phyloP scores from a whole-genome alignment of 306 rosid species.

The Trifolium repens region DNA sequence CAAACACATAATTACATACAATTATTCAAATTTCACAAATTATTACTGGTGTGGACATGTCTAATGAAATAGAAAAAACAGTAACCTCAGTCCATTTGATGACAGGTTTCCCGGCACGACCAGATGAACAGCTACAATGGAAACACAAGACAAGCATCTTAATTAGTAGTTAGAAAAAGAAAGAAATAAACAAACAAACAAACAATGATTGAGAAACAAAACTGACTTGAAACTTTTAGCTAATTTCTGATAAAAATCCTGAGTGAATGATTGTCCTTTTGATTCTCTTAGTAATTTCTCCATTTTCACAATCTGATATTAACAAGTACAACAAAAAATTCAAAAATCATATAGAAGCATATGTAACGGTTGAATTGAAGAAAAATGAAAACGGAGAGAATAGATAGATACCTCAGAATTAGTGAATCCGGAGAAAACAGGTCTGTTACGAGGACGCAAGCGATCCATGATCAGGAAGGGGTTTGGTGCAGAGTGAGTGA shows the following conservation, averaged over 20 bases:
- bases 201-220: conserved; percentile 5
- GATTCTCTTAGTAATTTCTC: conserved; percentile 61
- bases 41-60: not conserved
- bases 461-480: conserved; percentile 59
- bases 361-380: not conserved
- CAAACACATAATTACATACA: not conserved
- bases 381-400: not conserved
- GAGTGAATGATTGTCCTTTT: conserved; percentile 48
- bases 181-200: not conserved
- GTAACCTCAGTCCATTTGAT: conserved; percentile 81
- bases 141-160: conserved; percentile 5
- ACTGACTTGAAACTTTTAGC: conserved; percentile 74
- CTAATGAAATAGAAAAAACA: conserved; percentile 9
- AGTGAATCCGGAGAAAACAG: conserved; percentile 71
- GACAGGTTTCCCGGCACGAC: conserved; percentile 90
- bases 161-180: not conserved
- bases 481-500: no score
- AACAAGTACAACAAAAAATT: not conserved
- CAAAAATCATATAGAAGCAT: no score
- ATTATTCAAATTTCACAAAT: no score
- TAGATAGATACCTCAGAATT: conserved; percentile 63
- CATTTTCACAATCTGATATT: conserved; percentile 73
- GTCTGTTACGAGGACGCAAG: conserved; percentile 82
- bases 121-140: conserved; percentile 71
- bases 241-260: conserved; percentile 62